Base-by-base conservation (phyloP, 345 rosid genomes). In the Populus simonii region DNA sequence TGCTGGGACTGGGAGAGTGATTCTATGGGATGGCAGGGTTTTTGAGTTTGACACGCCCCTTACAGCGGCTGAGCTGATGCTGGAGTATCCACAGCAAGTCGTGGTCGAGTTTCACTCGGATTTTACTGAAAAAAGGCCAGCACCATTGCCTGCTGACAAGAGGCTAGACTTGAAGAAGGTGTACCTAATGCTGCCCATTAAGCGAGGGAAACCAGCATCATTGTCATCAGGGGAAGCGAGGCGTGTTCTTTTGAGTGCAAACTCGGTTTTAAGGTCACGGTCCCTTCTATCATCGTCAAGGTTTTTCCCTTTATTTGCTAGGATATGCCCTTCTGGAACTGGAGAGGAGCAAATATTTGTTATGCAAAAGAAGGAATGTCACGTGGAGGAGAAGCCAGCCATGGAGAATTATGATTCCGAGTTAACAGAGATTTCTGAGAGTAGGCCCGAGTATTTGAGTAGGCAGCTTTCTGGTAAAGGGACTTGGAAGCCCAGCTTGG, bases 41-140 rank as follows among this genome's bases (percentile, higher is more conserved):
- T 86, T 78, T 20, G 89, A 77, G 73, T 82, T 88, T n/a, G 87
- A 80, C 66, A 81, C 79, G 27, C 80, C 89, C 0, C 62, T 88
- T 7, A 91, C 96, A 0, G 96, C 75, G n/a, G 96, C 96, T 1
- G 98, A 93, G 89, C 86, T 93, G 3, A 93, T 93, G 96, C 71
- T 93, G 9, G 98, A 91, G 12, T 82, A 91, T 76, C 98, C 96
- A 0, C 88, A 85, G 43, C 90, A 93, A 16, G 94, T 91, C 17
- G 98, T 93, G 62, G 94, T 90, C 15, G 96, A 93, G 75, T 87
- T 91, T 79, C 80, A 78, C 25, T 74, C 89, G 0, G 79, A 78
- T 5, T 35, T 80, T 47, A 75, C 81, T 3, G 82, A 81, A 61
- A 89, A 79, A 43, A 81, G 87, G 81, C 89, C 90, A 11, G 39